Percentiles rank a stretch among this genome's conserved stretches.
Conservation (phyloP, 495 filamentous ascomycete species). For the Aspergillus incahuasiensis region DNA sequence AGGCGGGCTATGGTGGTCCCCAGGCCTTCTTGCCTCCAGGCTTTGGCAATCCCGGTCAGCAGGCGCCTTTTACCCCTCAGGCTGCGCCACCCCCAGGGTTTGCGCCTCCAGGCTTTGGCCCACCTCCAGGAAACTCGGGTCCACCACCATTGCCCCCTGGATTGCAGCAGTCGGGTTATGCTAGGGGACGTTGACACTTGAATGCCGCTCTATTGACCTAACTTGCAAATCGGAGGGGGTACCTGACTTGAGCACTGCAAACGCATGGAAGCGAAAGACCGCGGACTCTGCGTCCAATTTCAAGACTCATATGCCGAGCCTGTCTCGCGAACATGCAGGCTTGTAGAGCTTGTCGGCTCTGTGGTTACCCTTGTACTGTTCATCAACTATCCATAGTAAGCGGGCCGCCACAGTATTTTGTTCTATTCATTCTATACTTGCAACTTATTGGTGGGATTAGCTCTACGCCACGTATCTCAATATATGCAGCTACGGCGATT, state of each 20-base stretch:
- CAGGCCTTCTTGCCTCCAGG: conserved; percentile 60
- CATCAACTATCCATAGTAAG: no score
- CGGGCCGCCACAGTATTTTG: no score
- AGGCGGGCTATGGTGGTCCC: conserved; percentile 72
- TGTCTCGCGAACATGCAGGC: not conserved
- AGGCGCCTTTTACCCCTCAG: conserved; percentile 33
- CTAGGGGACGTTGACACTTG: conserved; percentile 34
- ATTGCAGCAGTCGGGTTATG: conserved; percentile 48
- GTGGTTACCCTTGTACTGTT: no score
- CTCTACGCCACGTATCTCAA: no score
- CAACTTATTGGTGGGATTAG: not conserved
- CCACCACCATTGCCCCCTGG: conserved; percentile 44
- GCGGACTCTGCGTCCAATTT: not conserved
- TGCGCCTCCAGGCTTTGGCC: conserved; percentile 49
- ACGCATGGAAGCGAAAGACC: not conserved
- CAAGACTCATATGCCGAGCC: not conserved
- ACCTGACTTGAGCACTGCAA: not conserved
- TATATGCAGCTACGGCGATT: not conserved
- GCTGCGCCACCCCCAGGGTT: conserved; percentile 53
- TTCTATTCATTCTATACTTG: not conserved
- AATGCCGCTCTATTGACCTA: not conserved
- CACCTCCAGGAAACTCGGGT: conserved; percentile 30
- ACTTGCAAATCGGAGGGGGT: not conserved
- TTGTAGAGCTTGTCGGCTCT: not conserved
- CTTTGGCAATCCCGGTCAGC: conserved; percentile 45